Evolutionary conservation across 169 alveolate species (phyloP).

Genomic region (Plasmodium inui): DNA sequence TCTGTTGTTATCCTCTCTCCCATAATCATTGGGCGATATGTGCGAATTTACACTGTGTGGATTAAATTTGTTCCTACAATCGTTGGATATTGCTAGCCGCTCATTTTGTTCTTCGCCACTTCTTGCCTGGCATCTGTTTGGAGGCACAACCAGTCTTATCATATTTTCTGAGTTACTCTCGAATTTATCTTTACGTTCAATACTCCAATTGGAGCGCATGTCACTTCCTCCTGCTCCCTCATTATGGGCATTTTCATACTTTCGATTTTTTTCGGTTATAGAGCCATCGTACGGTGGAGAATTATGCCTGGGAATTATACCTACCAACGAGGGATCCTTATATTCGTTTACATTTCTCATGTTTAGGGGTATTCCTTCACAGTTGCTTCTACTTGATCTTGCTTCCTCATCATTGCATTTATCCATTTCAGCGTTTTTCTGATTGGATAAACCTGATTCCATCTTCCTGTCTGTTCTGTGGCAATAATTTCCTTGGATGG

Average conservation of each 20-base stretch:
- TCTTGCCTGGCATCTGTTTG: not conserved
- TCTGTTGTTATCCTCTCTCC: conserved; percentile 1
- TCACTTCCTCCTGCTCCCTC: not conserved
- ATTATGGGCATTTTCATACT: not conserved
- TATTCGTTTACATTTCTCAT: not conserved
- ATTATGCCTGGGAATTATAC: not conserved
- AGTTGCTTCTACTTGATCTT: not conserved
- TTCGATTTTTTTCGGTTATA: not conserved
- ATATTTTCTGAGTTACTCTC: not conserved
- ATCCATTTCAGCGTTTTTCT: not conserved
- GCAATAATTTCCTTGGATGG: not conserved
- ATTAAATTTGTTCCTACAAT: not conserved
- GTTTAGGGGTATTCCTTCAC: not conserved
- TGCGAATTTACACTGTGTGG: not conserved
- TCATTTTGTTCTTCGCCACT: not conserved
- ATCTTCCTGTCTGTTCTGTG: not conserved
- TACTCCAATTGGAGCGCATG: not conserved
- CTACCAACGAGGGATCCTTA: not conserved
- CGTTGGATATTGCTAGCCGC: not conserved
- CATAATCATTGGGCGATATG: not conserved
- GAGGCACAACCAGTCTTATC: not conserved
- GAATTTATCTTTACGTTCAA: not conserved
- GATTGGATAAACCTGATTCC: not conserved
- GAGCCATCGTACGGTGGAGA: not conserved
- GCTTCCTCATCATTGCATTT: not conserved